These are phyloP conservation scores for Solanum raphanifolium DNA, from an alignment of 257 asterid species.

Conservation along the genomic window DNA sequence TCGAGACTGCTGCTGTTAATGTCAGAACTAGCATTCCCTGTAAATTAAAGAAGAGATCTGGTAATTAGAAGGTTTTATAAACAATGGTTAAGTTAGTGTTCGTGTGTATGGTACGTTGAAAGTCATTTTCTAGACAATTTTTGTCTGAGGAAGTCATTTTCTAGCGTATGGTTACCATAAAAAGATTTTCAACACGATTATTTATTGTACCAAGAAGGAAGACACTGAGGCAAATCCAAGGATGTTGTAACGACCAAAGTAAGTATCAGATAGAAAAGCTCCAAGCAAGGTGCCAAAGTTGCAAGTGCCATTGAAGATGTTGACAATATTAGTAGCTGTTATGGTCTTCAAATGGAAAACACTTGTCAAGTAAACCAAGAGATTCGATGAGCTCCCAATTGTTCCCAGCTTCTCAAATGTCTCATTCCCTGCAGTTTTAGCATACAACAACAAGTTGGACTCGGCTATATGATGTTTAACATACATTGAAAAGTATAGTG, in stretches of 20 bases:
- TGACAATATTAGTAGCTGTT: conserved; percentile 22
- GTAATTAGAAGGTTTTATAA: background rate
- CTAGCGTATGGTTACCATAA: background rate
- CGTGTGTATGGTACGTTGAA: background rate
- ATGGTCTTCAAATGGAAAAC: conserved; percentile 18
- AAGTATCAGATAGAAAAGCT: conserved; percentile 23
- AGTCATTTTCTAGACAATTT: background rate
- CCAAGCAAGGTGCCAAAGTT: conserved; percentile 24
- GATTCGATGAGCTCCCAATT: conserved; percentile 18
- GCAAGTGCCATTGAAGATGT: conserved; percentile 25
- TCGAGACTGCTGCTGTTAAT: conserved; percentile 16
- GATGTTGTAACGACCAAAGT: conserved; percentile 19
- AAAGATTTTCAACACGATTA: background rate
- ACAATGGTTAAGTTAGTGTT: background rate
- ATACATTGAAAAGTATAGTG: background rate
- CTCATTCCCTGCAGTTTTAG: conserved; percentile 17
- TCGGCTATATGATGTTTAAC: background rate
- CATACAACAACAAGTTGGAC: background rate
- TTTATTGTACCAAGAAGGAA: conserved; percentile 16
- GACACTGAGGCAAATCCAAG: conserved; percentile 17
- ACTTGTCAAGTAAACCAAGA: conserved; percentile 21
- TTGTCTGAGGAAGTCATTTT: background rate
- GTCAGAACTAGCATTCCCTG: conserved; percentile 30
- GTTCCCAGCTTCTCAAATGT: conserved; percentile 28
- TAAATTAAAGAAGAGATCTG: background rate